phyloP scores from a whole-genome alignment of 768 basidiomycete species.

The Lentinula detonsa region DNA sequence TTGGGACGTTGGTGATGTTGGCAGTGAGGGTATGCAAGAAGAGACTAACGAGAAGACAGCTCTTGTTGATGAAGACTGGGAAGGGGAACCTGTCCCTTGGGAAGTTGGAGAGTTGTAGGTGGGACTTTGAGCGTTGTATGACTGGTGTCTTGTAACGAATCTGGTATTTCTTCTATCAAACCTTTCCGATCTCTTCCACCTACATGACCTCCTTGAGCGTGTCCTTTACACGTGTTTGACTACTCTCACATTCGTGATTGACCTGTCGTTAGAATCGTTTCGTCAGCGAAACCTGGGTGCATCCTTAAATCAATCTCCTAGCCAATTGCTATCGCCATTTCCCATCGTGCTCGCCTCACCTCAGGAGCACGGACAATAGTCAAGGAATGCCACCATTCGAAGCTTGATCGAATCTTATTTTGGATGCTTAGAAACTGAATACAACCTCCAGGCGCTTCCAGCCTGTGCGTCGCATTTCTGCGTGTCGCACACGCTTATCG shows the following conservation, averaged over 20 bases:
- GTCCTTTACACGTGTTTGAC: background rate
- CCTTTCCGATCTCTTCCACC: background rate
- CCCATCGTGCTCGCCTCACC: background rate
- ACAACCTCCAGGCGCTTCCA: background rate
- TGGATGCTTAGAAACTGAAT: background rate
- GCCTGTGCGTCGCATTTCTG: constrained; percentile 23
- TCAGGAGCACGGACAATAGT: background rate
- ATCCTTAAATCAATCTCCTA: background rate
- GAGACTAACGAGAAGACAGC: constrained; percentile 15
- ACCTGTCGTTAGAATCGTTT: background rate
- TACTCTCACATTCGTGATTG: background rate
- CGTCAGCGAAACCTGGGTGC: background rate
- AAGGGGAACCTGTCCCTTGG: constrained; percentile 80
- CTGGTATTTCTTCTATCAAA: background rate
- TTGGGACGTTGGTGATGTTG: constrained; percentile 66
- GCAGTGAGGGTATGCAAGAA: constrained; percentile 15
- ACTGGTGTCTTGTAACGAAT: background rate
- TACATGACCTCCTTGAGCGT: background rate
- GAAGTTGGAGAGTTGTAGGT: constrained; percentile 68
- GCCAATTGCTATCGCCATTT: background rate
- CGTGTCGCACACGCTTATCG: constrained; percentile 38
- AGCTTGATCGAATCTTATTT: background rate
- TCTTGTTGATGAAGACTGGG: constrained; percentile 55
- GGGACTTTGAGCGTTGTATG: background rate
- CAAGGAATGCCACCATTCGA: background rate